Conservation (phyloP, 2,329 filamentous ascomycete genomes). For the Huntiella bhutanensis region DNA sequence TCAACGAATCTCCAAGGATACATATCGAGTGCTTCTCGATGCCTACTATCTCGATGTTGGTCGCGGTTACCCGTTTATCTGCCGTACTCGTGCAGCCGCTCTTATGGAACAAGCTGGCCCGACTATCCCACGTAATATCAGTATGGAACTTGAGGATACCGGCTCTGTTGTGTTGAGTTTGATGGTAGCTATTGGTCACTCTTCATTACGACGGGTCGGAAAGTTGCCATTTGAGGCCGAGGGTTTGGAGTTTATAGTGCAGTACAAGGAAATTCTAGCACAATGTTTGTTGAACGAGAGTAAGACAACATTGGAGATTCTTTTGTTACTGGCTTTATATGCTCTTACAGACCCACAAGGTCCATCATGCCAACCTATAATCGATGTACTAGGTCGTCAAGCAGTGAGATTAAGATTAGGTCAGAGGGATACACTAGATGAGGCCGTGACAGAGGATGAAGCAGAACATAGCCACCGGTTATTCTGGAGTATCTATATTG, state of each 20-base stretch:
- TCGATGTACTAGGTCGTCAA: constrained; percentile 22
- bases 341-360: constrained; percentile 24
- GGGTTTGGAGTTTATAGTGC: constrained; percentile 18
- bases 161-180: constrained; percentile 16
- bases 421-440: constrained; percentile 17
- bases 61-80: constrained; percentile 26
- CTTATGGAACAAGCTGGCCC: constrained; percentile 17
- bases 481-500: constrained; percentile 26
- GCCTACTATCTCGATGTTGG: constrained; percentile 28
- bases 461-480: constrained; percentile 22
- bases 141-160: constrained; percentile 14
- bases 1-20: constrained; percentile 3
- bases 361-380: constrained; percentile 23
- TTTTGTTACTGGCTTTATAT: constrained; percentile 24
- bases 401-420: constrained; percentile 22
- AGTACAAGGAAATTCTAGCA: constrained; percentile 23
- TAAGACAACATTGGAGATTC: constrained; percentile 23
- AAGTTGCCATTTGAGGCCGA: constrained; percentile 17
- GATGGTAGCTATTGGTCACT: constrained; percentile 28
- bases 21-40: constrained; percentile 17
- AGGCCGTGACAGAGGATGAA: constrained; percentile 15
- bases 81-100: constrained; percentile 19
- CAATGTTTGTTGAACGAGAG: constrained; percentile 21
- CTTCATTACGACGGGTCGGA: constrained; percentile 24
- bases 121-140: constrained; percentile 13